Evolutionary conservation across 1,284 basidiomycete genomes (phyloP).

Genomic region (Volvariella surrecta): DNA sequence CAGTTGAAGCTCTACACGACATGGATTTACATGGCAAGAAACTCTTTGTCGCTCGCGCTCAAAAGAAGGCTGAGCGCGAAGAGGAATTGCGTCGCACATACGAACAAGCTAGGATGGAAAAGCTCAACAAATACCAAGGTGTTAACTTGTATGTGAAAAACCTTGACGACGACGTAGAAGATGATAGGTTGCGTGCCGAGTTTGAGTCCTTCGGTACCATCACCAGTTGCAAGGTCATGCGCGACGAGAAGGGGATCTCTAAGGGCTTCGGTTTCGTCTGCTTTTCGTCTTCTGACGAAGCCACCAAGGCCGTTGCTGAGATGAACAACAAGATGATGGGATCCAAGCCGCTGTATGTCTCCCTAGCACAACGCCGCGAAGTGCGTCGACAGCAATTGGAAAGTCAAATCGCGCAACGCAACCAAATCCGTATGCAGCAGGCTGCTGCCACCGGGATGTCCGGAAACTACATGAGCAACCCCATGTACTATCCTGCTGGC

Average conservation of each 20-base stretch:
- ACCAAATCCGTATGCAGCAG: conserved; percentile 93
- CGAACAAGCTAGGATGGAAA: conserved; percentile 96
- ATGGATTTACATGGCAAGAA: conserved; percentile 83
- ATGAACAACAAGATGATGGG: conserved; percentile 99
- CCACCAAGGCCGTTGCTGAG: conserved; percentile 98
- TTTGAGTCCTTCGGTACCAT: conserved; percentile 97
- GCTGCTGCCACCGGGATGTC: conserved; percentile 80
- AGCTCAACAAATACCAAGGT: conserved; percentile 96
- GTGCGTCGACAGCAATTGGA: conserved; percentile 98
- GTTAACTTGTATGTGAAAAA: conserved; percentile 99
- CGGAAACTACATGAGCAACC: conserved; percentile 75
- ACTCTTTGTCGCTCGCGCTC: conserved; percentile 93
- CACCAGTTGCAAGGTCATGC: conserved; percentile 99
- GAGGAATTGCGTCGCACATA: conserved; percentile 93
- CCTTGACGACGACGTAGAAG: conserved; percentile 87
- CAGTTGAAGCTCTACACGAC: conserved; percentile 90
- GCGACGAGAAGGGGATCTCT: conserved; percentile 85
- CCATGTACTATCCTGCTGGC: conserved; percentile 85
- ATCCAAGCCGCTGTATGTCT: conserved; percentile 97
- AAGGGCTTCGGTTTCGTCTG: conserved; percentile 99
- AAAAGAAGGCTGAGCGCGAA: conserved; percentile 98
- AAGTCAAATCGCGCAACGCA: conserved; percentile 95
- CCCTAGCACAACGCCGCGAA: conserved; percentile 97
- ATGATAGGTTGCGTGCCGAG: conserved; percentile 90
- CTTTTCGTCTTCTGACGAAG: conserved; percentile 97